Evolutionary conservation across 83 land plant species (phyloP), one percentile per base, ranked within the genome.

Genomic region (Diphasiastrum complanatum): DNA sequence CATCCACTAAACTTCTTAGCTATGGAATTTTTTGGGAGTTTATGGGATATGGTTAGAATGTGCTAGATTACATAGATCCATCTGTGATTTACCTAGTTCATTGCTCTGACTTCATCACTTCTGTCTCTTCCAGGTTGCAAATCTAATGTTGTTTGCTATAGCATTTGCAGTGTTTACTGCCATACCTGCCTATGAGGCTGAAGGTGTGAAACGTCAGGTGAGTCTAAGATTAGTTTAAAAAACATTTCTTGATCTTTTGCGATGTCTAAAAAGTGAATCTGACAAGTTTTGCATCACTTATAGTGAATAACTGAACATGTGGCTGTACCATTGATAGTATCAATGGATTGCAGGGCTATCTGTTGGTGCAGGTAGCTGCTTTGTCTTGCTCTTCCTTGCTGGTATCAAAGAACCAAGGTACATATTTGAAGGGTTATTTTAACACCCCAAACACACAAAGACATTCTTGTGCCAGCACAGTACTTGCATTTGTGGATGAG

Each of bases 391-490:
- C 35, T 93, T 93, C 65, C 89, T 68, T 61, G 24, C 78, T 12
- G 88, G 89, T 31, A 86, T 89, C n/a, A 81, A 77, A 65, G 99
- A 93, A 61, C 99, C 99, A 30, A 78, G 85, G 92, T 90, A 23
- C 16, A n/a, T 49, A n/a, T n/a, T n/a, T n/a, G n/a, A n/a, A n/a
- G n/a, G 43, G 8, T 8, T 40, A 16, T 40, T n/a, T n/a, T n/a
- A n/a, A n/a, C n/a, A n/a, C n/a, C n/a, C n/a, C n/a, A n/a, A n/a
- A n/a, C n/a, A n/a, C n/a, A n/a, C n/a, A n/a, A n/a, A n/a, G n/a
- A n/a, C n/a, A n/a, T n/a, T n/a, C n/a, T n/a, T n/a, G n/a, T n/a
- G n/a, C n/a, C n/a, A n/a, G n/a, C n/a, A n/a, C n/a, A n/a, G n/a
- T n/a, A n/a, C n/a, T n/a, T n/a, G n/a, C n/a, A n/a, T n/a, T n/a